These are phyloP conservation scores for Psilocybe azurescens DNA, from an alignment of 768 basidiomycete species.

Conservation along the genomic window DNA sequence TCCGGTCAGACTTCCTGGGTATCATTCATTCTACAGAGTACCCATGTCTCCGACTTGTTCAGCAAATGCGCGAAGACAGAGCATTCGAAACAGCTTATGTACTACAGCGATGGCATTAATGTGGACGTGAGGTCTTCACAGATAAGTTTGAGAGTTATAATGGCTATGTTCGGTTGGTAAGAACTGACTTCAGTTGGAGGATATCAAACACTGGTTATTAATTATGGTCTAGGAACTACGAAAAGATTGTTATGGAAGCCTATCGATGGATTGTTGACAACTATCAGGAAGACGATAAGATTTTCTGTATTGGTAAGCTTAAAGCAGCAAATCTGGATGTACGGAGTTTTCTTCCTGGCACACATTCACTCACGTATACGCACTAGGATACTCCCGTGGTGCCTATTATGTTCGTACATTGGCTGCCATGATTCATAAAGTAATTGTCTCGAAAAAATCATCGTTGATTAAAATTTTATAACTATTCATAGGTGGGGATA, in stretches of 20 bases:
- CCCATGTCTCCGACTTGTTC: constrained; percentile 12
- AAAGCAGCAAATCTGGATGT: not conserved
- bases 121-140: no score
- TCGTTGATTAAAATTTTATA: not conserved
- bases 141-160: no score
- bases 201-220: not conserved
- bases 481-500: constrained; percentile 41
- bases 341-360: no score
- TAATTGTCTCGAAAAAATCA: constrained; percentile 9
- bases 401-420: constrained; percentile 50
- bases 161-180: constrained; percentile 10
- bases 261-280: constrained; percentile 49
- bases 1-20: no score
- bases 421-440: constrained; percentile 48
- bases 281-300: constrained; percentile 41
- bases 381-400: constrained; percentile 51
- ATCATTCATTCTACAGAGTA: constrained; percentile 10
- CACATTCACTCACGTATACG: no score
- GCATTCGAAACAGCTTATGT: constrained; percentile 16
- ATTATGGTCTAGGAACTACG: constrained; percentile 31
- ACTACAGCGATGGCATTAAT: constrained; percentile 10
- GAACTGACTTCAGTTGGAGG: not conserved
- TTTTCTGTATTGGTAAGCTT: constrained; percentile 44
- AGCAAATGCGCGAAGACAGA: constrained; percentile 15
- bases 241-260: constrained; percentile 37